Base-by-base conservation (phyloP, 2,329 filamentous ascomycete genomes). In the Monosporascus sp. region DNA sequence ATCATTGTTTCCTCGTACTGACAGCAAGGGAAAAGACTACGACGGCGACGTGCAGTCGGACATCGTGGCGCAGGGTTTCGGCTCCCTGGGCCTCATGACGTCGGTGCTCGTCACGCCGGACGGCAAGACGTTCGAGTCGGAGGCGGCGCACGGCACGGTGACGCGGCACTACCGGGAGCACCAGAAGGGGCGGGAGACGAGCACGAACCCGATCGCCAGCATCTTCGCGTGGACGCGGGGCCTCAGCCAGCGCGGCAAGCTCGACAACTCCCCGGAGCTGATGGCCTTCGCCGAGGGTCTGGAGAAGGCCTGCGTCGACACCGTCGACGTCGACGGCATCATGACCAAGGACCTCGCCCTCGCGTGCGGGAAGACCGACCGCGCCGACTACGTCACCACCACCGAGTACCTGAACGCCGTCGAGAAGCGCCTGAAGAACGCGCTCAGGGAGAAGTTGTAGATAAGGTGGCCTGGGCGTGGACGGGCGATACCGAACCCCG, bases 331-430 rank as follows among this genome's bases (percentile, higher is more conserved):
- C 55, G 93, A 97, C 69, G 89, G 89, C 58, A 88, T 97, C 78
- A 99, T 97, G 94, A 99, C 94, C 73, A 99, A 99, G 85, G 94
- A 99, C 74, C 77, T 99, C 65, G 94, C 94, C n/a, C 83, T 97
- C 55, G 89, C 92, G 48, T 94, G 89, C 71, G 94, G 94, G 66
- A 92, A 92, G 81, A 91, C 87, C 65, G 87, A 83, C 57, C 84
- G 89, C 62, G 84, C 84, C 65, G 87, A 90, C 68, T 97, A 92
- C 76, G 94, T 96, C 63, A 97, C 91, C 51, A 97, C 93, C 54
- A 83, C 80, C 63, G 88, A 96, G 78, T 99, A 97, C 78, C 77
- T 99, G 68, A 84, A 88, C 68, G 93, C 93, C 41, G 93, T 97
- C 49, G 93, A 97, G 85, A 86, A 84, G 74, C 81, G 91, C 68